Percentiles rank a stretch among this genome's conserved stretches.
Evolutionary conservation across 2,329 filamentous ascomycete species (phyloP).

Genomic region (Huntiella moniliformis): DNA sequence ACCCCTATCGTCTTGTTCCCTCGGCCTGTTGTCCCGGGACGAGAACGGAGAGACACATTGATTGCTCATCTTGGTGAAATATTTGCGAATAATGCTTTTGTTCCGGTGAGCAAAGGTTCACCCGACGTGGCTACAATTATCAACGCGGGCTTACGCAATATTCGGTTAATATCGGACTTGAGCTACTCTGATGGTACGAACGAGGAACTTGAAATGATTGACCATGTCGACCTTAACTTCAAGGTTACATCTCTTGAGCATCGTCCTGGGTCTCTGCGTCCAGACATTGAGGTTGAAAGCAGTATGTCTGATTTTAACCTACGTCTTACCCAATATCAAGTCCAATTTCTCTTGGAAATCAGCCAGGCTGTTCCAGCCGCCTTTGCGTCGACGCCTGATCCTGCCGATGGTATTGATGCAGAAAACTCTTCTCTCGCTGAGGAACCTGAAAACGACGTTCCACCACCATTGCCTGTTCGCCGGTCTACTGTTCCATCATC

Average conservation of each 20-base stretch:
- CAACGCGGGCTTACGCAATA: conserved; percentile 77
- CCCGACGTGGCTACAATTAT: conserved; percentile 73
- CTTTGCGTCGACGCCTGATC: conserved; percentile 34
- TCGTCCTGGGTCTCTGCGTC: conserved; percentile 52
- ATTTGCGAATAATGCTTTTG: conserved; percentile 84
- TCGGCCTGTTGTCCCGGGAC: conserved; percentile 50
- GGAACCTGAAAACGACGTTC: neutral
- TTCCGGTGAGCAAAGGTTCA: conserved; percentile 28
- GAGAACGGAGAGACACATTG: conserved; percentile 57
- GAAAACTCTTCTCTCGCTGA: neutral
- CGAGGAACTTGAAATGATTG: conserved; percentile 89
- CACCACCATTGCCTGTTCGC: neutral
- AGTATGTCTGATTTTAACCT: conserved; percentile 88
- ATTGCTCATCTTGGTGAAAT: conserved; percentile 95
- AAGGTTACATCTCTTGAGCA: conserved; percentile 86
- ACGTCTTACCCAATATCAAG: conserved; percentile 71
- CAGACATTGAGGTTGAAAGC: conserved; percentile 81
- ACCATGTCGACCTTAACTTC: conserved; percentile 88
- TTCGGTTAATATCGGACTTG: conserved; percentile 75
- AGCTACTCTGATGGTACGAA: conserved; percentile 52
- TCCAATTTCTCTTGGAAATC: conserved; percentile 76
- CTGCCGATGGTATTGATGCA: neutral
- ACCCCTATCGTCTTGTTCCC: conserved; percentile 96
- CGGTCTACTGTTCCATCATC: conserved; percentile 17
- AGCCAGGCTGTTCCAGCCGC: conserved; percentile 74